A percentile compares a stretch with the other conserved stretches of the same genome.
These are phyloP conservation scores for Fragaria iinumae DNA, from an alignment of 306 rosid genomes.

Conservation along the genomic window DNA sequence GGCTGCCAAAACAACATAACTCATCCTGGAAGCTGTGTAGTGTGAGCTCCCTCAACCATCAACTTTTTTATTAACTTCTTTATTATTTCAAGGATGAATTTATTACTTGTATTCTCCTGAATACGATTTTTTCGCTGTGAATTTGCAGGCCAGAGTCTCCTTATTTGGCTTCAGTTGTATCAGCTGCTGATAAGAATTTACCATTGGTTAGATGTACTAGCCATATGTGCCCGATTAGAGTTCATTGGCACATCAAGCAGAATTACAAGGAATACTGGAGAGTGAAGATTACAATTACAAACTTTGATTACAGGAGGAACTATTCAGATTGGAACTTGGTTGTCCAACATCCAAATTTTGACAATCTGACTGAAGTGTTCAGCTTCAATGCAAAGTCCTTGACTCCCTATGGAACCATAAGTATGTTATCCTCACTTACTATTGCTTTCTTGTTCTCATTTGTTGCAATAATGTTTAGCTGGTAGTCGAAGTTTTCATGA, in stretches of 20 bases:
- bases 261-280: conserved; percentile 90
- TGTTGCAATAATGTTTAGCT: no score
- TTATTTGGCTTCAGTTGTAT: conserved; percentile 58
- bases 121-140: neutral
- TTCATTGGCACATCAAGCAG: conserved; percentile 87
- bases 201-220: conserved; percentile 79
- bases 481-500: neutral
- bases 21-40: conserved; percentile 59
- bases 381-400: conserved; percentile 74
- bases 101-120: conserved; percentile 5
- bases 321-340: conserved; percentile 85
- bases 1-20: conserved; percentile 62
- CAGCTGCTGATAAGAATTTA: conserved; percentile 32
- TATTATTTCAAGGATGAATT: neutral
- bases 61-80: conserved; percentile 19
- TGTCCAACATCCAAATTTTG: conserved; percentile 84
- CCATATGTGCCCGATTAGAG: conserved; percentile 88
- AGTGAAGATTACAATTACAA: conserved; percentile 75
- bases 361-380: conserved; percentile 75
- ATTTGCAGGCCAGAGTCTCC: conserved; percentile 55
- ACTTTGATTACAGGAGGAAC: conserved; percentile 77
- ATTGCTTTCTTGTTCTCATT: no score
- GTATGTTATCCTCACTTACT: conserved; percentile 40
- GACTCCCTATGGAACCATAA: conserved; percentile 63
- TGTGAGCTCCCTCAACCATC: conserved; percentile 46